A percentile compares a stretch with the other conserved stretches of the same genome.
Conservation (phyloP, 345 rosid species). For the Hypericum perforatum region DNA sequence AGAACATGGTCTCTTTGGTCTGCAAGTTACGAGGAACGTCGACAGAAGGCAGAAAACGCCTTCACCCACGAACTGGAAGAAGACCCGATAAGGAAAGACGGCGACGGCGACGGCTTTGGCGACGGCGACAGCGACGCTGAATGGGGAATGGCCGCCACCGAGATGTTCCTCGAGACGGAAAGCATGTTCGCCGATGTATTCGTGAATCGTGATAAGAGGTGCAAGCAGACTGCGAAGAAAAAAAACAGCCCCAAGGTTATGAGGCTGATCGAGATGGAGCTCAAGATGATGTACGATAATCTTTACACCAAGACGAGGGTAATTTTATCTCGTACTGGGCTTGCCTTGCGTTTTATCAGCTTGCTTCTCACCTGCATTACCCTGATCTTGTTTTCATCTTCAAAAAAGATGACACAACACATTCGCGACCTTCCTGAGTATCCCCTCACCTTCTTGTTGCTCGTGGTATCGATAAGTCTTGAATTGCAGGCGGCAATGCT, state of each 20-base stretch:
- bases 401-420: background rate
- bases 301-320: slow-evolving; percentile 4
- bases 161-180: no score
- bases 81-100: no score
- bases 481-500: slow-evolving; percentile 11
- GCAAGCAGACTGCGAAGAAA: slow-evolving; percentile 12
- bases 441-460: slow-evolving; percentile 12
- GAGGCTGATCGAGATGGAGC: slow-evolving; percentile 29
- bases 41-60: slow-evolving; percentile 15
- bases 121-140: no score
- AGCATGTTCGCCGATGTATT: no score
- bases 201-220: slow-evolving; percentile 7
- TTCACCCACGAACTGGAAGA: slow-evolving; percentile 16
- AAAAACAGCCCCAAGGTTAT: slow-evolving; percentile 12
- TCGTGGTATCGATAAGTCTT: slow-evolving; percentile 11
- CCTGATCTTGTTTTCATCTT: slow-evolving; percentile 7
- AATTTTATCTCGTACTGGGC: slow-evolving; percentile 10
- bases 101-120: no score
- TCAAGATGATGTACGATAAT: slow-evolving; percentile 26
- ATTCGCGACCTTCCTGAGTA: slow-evolving; percentile 3
- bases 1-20: slow-evolving; percentile 29
- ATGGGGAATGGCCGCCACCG: no score
- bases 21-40: slow-evolving; percentile 30
- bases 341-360: slow-evolving; percentile 17
- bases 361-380: slow-evolving; percentile 6